Evolutionary conservation across 805 yeast species (phyloP), one percentile per base, ranked within the genome.

Genomic region (Candida andamanensis): DNA sequence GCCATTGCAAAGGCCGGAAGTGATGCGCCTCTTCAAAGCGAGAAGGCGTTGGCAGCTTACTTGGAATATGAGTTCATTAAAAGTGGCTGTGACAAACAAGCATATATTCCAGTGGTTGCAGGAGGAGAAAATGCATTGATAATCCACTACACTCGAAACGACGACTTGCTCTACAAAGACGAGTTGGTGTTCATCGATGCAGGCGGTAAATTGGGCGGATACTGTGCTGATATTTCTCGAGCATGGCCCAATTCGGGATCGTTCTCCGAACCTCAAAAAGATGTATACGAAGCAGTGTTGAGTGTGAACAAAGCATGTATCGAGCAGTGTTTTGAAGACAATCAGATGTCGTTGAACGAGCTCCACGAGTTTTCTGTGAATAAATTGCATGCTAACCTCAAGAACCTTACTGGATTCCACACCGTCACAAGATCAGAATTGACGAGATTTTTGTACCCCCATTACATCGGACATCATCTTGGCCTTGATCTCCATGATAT

Each of bases 21-120:
- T 4, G 46, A 37, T 1, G 19, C 40, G 10, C 69, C 71, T 2
- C 75, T 90, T 47, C 56, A 58, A 27, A 76, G 81, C 6, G 99
- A 92, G 54, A 74, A 81, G 50, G 79, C 86, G 2, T 64, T 92
- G 22, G 83, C 84, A 14, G 75, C 95, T 7, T 87, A 68, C 50
- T 60, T 92, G 37, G 95, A 90, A 41, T 85, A 85, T 54, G 72
- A 79, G 46, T 90, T 92, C 54, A 74, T 82, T 9, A 67, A 76
- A 24, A 87, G 90, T 17, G 98, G 98, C 1, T 87, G 97, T 56
- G 95, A 85, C 42, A 75, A 75, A 40, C 74, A 82, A 24, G 97
- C 97, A 0, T 92, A 92, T 52, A 75, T 89, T 14, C 97, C 99
- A 0, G 99, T 92, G 7, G 95, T 92, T 3, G 99, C 97, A 4